Evolutionary conservation across 1,284 basidiomycete species (phyloP), one percentile per base, ranked within the genome.

Genomic region (Moesziomyces sp.): DNA sequence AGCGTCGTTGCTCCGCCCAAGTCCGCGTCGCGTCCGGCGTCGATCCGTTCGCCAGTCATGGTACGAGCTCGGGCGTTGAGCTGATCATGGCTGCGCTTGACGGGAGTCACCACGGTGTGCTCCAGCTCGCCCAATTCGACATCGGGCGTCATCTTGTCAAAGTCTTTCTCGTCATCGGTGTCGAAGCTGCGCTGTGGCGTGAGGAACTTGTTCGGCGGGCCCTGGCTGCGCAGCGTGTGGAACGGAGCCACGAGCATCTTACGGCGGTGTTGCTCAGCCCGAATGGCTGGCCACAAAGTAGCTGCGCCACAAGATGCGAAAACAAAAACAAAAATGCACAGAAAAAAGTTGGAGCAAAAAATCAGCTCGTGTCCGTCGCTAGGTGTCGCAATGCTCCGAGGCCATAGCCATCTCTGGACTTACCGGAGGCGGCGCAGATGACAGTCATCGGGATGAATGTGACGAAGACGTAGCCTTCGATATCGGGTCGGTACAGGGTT

Each of bases 401-500:
- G 24, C 9, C 8, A 3, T 10, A n/a, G 16, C 24, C 10, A 14
- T 21, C 5, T 1, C 13, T 14, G 23, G 8, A 48, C 61, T 53
- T 50, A 64, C 55, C 53, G 26, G 60, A 67, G 19, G 64, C 57
- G 16, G 64, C 49, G 40, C 64, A 46, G 46, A 52, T 55, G 28
- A 60, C 50, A 11, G 49, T 53, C 18, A 60, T 33, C 4, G 53
- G 64, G 1, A 60, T 42, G 13, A 53, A 58, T 3, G 55, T 51
- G 2, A 57, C 60, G 52, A 69, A 69, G 5, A 69, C 51, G 16
- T 58, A 69, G 21, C 66, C 66, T 33, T 69, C 56, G 33, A 69
- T 24, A 7, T 58, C 60, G 8, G 59, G 66, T 30, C 52, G 43
- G 30, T 52, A 69, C 10, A 33, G 30, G 0, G 50, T 33, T 2